Percentiles rank a stretch among this genome's conserved stretches.
These are phyloP conservation scores for Epithemia pelagica DNA, from an alignment of 108 stramenopile species.

Conservation along the genomic window DNA sequence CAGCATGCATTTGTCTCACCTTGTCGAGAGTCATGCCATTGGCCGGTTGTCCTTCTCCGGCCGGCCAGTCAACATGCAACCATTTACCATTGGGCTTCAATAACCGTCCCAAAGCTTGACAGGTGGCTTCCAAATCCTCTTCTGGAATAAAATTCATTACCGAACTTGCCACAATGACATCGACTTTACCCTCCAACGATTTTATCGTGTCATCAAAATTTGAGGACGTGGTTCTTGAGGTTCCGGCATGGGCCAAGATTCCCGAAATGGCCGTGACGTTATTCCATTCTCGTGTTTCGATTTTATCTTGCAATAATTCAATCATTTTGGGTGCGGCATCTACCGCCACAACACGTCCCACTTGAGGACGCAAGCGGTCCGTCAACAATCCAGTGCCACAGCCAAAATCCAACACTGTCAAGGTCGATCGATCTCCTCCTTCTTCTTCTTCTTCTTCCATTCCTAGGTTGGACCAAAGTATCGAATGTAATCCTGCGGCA, in stretches of 20 bases:
- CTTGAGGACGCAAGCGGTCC: constrained; percentile 15
- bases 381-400: constrained; percentile 42
- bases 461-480: constrained; percentile 18
- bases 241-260: constrained; percentile 13
- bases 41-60: constrained; percentile 13
- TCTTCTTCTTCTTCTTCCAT: no score
- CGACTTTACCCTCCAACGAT: constrained; percentile 17
- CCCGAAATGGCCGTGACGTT: constrained; percentile 28
- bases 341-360: constrained; percentile 19
- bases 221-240: constrained; percentile 5
- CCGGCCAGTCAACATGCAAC: constrained; percentile 35
- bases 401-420: constrained; percentile 38
- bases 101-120: constrained; percentile 22
- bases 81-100: constrained; percentile 27
- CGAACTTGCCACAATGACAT: constrained; percentile 36
- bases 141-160: constrained; percentile 34
- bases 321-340: constrained; percentile 36
- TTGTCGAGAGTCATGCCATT: constrained; percentile 20
- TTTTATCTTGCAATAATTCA: constrained; percentile 27
- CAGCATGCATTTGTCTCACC: constrained; percentile 15
- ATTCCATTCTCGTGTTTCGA: constrained; percentile 22
- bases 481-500: constrained; percentile 17
- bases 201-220: not conserved
- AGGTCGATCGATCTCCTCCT: constrained; percentile 6
- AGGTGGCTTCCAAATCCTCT: constrained; percentile 23